phyloP scores from a whole-genome alignment of 169 alveolate species.

The Cystoisospora suis region DNA sequence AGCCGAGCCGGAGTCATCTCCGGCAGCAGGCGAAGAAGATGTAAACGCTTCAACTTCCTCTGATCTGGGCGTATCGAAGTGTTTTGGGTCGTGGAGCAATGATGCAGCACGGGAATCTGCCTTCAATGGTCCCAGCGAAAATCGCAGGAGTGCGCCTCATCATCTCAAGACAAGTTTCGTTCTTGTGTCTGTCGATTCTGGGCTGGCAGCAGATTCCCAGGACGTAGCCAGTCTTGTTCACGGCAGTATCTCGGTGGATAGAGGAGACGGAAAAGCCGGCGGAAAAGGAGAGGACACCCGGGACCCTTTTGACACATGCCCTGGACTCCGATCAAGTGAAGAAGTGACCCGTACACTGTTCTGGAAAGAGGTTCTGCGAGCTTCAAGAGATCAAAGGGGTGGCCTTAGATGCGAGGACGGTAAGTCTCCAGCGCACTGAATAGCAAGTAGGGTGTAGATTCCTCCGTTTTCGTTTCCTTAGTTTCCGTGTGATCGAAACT shows the following conservation, averaged over 20 bases:
- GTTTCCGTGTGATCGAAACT: no score
- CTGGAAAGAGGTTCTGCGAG: not conserved
- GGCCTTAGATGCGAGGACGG: not conserved
- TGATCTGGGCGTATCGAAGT: no score
- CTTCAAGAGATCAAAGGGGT: not conserved
- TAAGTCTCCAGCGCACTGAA: not conserved
- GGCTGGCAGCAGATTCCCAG: not conserved
- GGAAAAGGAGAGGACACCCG: not conserved
- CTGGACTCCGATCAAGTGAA: not conserved
- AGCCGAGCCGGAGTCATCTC: no score
- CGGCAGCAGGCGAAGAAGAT: no score
- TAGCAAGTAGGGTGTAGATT: no score
- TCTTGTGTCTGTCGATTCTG: not conserved
- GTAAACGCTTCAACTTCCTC: no score
- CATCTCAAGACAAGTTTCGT: not conserved
- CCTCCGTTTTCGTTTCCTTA: no score
- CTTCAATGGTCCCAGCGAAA: no score
- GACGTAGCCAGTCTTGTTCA: not conserved
- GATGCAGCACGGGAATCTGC: no score
- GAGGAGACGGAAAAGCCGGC: not conserved
- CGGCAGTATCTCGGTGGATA: not conserved
- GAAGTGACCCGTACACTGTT: not conserved
- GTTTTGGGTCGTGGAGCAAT: no score
- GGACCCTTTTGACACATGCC: not conserved
- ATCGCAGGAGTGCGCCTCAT: no score